Base-by-base conservation (phyloP, 176 grass and related monocot species). In the Puccinellia tenuiflora region DNA sequence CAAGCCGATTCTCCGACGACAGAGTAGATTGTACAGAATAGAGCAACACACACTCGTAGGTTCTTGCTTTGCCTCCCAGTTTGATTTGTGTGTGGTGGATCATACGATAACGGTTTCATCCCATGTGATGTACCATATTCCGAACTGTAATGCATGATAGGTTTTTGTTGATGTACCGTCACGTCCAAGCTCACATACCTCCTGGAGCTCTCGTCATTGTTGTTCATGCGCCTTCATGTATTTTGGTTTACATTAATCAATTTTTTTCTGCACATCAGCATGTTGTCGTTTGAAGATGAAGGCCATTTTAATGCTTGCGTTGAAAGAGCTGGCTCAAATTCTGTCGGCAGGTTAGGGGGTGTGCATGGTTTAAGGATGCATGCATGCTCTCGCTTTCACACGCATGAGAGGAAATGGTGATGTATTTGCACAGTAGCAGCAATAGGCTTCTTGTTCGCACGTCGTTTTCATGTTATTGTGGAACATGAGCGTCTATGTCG, bases 271-370 rank as follows among this genome's bases (percentile, higher is more conserved):
- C 22, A 6, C 15, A 17, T 35, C 14, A 33, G 25, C 11, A 14
- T 22, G 24, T 6, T 45, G 71, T 22, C 69, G 29, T 48, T 9
- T 47, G 28, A 73, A 47, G 52, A 26, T 40, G 13, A 29, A 61
- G 53, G 39, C 53, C 0, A 15, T 6, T 18, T 22, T 66, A 60
- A 18, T 17, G 40, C 83, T 56, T 47, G 63, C 13, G 40, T 35
- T 38, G 28, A 7, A 76, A 31, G 31, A 40, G 62, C 33, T 5
- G 61, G 64, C 38, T 51, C 17, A 56, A 42, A 68, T 72, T 42
- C 18, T 86, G 84, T 90, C 73, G 78, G 84, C 84, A 90, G 79
- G 64, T 86, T 54, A 46, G 65, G 74, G 65, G 55, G 29, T 59
- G 26, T 59, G 75, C 35, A 77, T 69, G 79, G 64, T 7, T 55